Evolutionary conservation across 805 yeast species (phyloP).

Genomic region (Kluyveromyces starmeri): DNA sequence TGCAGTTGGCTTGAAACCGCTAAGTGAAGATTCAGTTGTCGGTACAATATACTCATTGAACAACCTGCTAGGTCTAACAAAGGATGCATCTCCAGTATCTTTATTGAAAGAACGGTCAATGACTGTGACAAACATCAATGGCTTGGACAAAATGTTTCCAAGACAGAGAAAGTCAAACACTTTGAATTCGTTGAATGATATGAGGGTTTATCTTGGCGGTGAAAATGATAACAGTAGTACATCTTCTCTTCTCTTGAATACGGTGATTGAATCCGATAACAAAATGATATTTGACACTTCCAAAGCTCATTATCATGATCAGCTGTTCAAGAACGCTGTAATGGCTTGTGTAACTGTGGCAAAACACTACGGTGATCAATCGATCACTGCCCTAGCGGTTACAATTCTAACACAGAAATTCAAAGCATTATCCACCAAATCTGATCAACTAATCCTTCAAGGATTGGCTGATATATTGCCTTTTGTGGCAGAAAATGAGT

Average conservation of each 20-base stretch:
- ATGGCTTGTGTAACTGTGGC: constrained; percentile 61
- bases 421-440: constrained; percentile 37
- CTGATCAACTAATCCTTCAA: constrained; percentile 46
- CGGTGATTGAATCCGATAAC: not conserved
- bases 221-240: constrained; percentile 3
- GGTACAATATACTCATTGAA: constrained; percentile 78
- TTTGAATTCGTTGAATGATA: constrained; percentile 1
- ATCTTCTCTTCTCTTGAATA: not conserved
- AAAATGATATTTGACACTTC: not conserved
- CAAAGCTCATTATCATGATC: constrained; percentile 13
- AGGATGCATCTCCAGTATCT: constrained; percentile 31
- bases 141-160: constrained; percentile 7
- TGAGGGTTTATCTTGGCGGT: not conserved
- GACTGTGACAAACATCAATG: constrained; percentile 15
- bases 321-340: constrained; percentile 55
- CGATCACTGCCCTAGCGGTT: constrained; percentile 67
- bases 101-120: constrained; percentile 30
- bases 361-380: constrained; percentile 54
- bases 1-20: constrained; percentile 55
- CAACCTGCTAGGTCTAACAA: constrained; percentile 56
- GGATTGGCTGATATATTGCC: constrained; percentile 60
- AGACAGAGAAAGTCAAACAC: constrained; percentile 1
- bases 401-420: constrained; percentile 78
- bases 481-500: constrained; percentile 55
- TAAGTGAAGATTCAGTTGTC: constrained; percentile 75